Evolutionary conservation across 2,329 filamentous ascomycete species (phyloP), one percentile per base, ranked within the genome.

Genomic region (Huntiella moniliformis): DNA sequence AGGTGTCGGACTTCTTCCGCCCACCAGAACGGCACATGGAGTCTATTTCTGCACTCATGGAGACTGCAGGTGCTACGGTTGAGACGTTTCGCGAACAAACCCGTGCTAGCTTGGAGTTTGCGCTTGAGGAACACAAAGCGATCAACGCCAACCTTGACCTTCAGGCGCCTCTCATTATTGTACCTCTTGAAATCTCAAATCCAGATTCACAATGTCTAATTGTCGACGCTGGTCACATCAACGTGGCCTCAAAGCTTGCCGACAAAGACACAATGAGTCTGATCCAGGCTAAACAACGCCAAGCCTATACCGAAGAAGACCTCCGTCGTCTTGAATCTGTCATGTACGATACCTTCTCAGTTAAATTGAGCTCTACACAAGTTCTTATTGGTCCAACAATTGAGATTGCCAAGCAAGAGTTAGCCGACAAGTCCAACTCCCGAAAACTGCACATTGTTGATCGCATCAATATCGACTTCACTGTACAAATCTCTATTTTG

Each of bases 21-120:
- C 91, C 91, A 1, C 92, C 91, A 0, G 87, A 95, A 59, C 74
- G 87, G 43, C 92, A 98, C 58, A 95, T 98, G 87, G 91, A 98
- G 58, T 98, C 91, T 7, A 95, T 99, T 54, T 82, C 78, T 10
- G 92, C 91, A 1, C 70, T 99, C 47, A 84, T 99, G 77, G 92
- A 98, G 61, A 85, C 81, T 40, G 91, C 91, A 4, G 87, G 91
- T 17, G 88, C 88, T 1, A 98, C 91, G 0, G 88, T 98, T 0
- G 88, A 98, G 61, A 88, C 87, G 5, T 69, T 98, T 49, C 75
- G 92, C 32, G 87, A 96, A 59, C 92, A 98, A 63, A 98, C 92
- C 4, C 75, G 92, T 58, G 88, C 91, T 42, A 88, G 91, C 18
- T 73, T 99, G 32, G 87, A 98, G 60, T 98, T 95, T 61, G 92